Evolutionary conservation across 2,329 filamentous ascomycete species (phyloP).

Genomic region (Xylariaceae sp.): DNA sequence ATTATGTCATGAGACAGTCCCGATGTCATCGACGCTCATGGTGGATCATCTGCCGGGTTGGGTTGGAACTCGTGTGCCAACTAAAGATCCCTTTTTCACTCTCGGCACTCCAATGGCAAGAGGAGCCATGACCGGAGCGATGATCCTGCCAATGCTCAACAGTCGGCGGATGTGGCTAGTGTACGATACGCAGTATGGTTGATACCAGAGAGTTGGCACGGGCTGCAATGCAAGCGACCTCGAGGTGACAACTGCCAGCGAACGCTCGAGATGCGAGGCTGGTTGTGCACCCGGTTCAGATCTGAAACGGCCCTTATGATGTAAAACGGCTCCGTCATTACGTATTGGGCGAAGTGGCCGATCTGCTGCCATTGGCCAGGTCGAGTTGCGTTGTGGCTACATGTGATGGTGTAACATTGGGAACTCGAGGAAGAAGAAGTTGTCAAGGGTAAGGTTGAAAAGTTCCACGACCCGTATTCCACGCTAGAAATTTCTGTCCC

Average conservation of each 20-base stretch:
- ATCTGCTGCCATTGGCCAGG: constrained; percentile 4
- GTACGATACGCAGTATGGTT: neutral
- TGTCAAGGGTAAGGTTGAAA: too few species aligned
- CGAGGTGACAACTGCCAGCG: neutral
- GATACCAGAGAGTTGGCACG: constrained; percentile 4
- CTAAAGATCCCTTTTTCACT: neutral
- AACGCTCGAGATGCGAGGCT: neutral
- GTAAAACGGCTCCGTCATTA: constrained; percentile 3
- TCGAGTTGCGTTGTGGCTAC: neutral
- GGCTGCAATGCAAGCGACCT: neutral
- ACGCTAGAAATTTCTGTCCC: neutral
- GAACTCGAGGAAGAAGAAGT: too few species aligned
- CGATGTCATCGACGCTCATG: neutral
- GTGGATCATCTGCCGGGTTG: neutral
- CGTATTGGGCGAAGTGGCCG: neutral
- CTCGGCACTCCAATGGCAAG: neutral
- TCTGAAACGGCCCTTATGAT: constrained; percentile 4
- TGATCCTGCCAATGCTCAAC: neutral
- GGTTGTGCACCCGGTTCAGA: constrained; percentile 1
- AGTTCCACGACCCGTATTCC: neutral
- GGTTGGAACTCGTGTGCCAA: neutral
- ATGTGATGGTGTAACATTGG: too few species aligned
- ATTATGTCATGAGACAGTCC: neutral
- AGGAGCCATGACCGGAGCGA: neutral
- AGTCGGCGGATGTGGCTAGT: neutral